phyloP scores from a whole-genome alignment of 352 stramenopile genomes.

The Thalassiosira hispida region DNA sequence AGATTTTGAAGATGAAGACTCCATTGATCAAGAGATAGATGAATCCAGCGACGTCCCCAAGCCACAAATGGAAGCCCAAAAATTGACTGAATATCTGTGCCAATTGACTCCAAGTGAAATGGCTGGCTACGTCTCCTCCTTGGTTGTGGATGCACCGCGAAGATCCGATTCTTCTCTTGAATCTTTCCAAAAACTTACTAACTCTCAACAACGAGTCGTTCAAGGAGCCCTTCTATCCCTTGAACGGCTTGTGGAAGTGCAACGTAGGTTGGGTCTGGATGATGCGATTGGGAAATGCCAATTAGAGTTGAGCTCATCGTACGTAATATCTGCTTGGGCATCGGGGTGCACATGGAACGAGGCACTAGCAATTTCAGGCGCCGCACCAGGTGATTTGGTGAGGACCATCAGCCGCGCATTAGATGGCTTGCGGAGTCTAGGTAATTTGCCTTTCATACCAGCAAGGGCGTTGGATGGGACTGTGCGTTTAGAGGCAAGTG shows the following conservation, averaged over 20 bases:
- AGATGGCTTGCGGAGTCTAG: conserved; percentile 77
- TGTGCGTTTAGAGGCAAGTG: conserved; percentile 48
- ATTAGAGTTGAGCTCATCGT: conserved; percentile 60
- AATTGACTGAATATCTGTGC: conserved; percentile 53
- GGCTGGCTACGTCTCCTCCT: conserved; percentile 74
- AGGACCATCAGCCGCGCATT: conserved; percentile 68
- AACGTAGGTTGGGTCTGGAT: conserved; percentile 62
- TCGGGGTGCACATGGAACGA: conserved; percentile 74
- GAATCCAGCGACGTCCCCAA: conserved; percentile 35
- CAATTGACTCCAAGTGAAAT: conserved; percentile 64
- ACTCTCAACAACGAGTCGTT: conserved; percentile 66
- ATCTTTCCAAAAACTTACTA: conserved; percentile 63
- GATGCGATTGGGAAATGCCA: conserved; percentile 61
- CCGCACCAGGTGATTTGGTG: conserved; percentile 74
- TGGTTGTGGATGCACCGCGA: conserved; percentile 65
- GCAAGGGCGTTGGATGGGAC: conserved; percentile 56
- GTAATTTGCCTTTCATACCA: conserved; percentile 65
- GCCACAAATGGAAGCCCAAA: conserved; percentile 62
- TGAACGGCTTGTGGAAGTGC: conserved; percentile 75
- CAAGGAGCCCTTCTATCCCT: conserved; percentile 63
- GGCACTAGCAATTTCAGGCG: conserved; percentile 69
- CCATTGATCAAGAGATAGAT: conserved; percentile 17
- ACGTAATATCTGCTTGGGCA: conserved; percentile 77
- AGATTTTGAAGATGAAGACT: conserved; percentile 37
- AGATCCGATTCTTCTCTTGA: conserved; percentile 52